Base-by-base conservation (phyloP, 768 basidiomycete species). In the Boletus pseudo-olivaceus region DNA sequence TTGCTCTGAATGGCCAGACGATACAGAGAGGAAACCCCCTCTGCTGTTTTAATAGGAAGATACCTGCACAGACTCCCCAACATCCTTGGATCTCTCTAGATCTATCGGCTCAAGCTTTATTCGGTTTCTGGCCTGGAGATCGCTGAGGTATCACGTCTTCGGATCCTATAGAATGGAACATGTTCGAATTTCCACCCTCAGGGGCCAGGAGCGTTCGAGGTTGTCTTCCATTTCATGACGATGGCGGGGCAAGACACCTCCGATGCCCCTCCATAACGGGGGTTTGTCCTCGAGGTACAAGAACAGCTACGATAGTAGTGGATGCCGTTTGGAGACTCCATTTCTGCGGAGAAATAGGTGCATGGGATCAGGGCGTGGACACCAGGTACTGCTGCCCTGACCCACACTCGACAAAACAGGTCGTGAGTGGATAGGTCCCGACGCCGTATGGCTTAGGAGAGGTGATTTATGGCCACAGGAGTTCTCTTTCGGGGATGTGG, bases 401-500 rank as follows among this genome's bases (percentile, higher is more conserved):
- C 40, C 42, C 41, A 47, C 44, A 38, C 43, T 47, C 23, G 39
- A 52, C 47, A 42, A 49, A 62, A 49, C 34, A 45, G 42, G 54
- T 37, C 26, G 33, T 51, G 34, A 26, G 23, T 42, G 30, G 44
- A 47, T 47, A 44, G 47, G 32, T 43, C 45, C 42, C 33, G 47
- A 44, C 43, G 38, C 55, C 38, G 45, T 53, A 35, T 47, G 45
- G 55, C 37, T 45, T 14, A 33, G 41, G 48, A 58, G 47, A 44
- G 33, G 51, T 51, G 44, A 29, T 55, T 40, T 50, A 45, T 52
- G 46, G 57, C n/a, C 6, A 46, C 26, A n/a, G 39, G 20, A 27
- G 19, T 53, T 45, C 53, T 59, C 57, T 49, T 52, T 53, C 48
- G 40, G 49, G 50, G 39, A 40, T 56, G 54, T 59, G 54, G 53